Percentiles rank a stretch among this genome's conserved stretches.
These are phyloP conservation scores for Cubamyces sp. DNA, from an alignment of 768 basidiomycete genomes.

Conservation along the genomic window DNA sequence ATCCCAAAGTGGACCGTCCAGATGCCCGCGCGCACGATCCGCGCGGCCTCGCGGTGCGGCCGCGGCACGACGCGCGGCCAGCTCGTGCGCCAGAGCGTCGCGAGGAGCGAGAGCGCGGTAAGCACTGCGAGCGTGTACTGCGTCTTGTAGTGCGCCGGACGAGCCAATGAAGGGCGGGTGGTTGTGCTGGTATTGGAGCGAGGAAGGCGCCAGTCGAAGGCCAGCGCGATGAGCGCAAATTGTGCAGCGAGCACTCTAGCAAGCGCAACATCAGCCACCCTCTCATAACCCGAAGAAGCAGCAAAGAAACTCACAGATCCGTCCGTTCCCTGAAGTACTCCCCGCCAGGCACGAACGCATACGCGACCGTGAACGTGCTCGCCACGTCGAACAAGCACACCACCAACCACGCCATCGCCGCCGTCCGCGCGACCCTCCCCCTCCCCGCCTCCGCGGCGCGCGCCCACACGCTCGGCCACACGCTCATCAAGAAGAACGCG, in stretches of 20 bases:
- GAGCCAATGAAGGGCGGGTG: constrained; percentile 8
- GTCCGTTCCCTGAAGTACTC: constrained; percentile 76
- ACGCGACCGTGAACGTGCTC: constrained; percentile 84
- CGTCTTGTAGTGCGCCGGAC: constrained; percentile 12
- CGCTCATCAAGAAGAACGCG: constrained; percentile 66
- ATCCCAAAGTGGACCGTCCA: constrained; percentile 94
- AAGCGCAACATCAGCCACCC: background rate
- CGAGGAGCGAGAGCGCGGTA: constrained; percentile 47
- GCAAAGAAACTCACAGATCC: constrained; percentile 54
- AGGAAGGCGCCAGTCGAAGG: constrained; percentile 46
- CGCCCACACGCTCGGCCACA: constrained; percentile 58
- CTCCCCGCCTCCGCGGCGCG: constrained; percentile 41
- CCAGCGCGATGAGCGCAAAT: constrained; percentile 51
- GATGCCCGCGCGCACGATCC: constrained; percentile 80
- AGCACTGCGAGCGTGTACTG: constrained; percentile 30
- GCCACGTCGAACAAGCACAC: constrained; percentile 67
- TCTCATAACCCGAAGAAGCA: background rate
- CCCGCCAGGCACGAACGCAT: constrained; percentile 89
- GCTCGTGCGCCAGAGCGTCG: constrained; percentile 49
- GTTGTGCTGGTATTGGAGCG: constrained; percentile 17
- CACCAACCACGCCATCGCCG: constrained; percentile 59
- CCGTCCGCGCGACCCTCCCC: constrained; percentile 46
- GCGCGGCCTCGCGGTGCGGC: constrained; percentile 64
- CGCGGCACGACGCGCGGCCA: constrained; percentile 52
- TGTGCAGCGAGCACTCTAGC: constrained; percentile 59